phyloP scores from a whole-genome alignment of 1,284 basidiomycete genomes.

The Microbotryum violaceum region DNA sequence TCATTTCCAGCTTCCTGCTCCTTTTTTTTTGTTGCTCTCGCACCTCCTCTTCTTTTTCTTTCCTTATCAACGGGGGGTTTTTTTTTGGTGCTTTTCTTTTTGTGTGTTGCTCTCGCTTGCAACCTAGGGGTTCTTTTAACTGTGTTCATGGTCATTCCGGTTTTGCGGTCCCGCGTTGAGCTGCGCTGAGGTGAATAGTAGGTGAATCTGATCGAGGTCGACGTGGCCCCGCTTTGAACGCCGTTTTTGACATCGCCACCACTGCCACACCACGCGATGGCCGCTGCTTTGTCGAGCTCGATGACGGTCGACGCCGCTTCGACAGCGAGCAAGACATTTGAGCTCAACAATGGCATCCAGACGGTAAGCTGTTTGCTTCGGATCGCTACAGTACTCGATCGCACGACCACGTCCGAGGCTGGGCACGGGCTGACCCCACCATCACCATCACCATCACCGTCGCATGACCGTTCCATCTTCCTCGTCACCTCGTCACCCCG shows the following conservation, averaged over 20 bases:
- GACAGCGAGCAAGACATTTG: slow-evolving; percentile 47
- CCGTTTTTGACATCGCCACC: too few species aligned
- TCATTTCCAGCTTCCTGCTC: not conserved
- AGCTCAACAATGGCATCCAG: slow-evolving; percentile 67
- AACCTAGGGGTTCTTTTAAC: not conserved
- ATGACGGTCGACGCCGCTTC: too few species aligned
- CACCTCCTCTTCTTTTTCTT: not conserved
- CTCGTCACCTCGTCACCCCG: slow-evolving; percentile 2
- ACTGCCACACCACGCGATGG: too few species aligned
- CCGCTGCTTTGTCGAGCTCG: too few species aligned
- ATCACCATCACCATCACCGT: too few species aligned
- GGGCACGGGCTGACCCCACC: too few species aligned
- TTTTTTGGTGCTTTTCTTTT: not conserved
- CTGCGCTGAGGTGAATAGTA: too few species aligned
- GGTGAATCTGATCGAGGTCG: too few species aligned
- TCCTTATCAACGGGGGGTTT: not conserved
- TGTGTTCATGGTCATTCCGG: not conserved
- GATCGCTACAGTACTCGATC: too few species aligned
- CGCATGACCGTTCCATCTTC: not conserved
- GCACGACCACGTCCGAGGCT: too few species aligned
- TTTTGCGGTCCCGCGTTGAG: too few species aligned
- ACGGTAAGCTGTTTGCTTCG: slow-evolving; percentile 15
- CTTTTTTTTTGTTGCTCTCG: not conserved
- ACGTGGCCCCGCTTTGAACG: too few species aligned
- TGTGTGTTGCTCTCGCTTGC: not conserved